A percentile compares a stretch with the other conserved stretches of the same genome.
These are phyloP conservation scores for Cyclostephanos tholiformis DNA, from an alignment of 108 stramenopile genomes.

Conservation along the genomic window DNA sequence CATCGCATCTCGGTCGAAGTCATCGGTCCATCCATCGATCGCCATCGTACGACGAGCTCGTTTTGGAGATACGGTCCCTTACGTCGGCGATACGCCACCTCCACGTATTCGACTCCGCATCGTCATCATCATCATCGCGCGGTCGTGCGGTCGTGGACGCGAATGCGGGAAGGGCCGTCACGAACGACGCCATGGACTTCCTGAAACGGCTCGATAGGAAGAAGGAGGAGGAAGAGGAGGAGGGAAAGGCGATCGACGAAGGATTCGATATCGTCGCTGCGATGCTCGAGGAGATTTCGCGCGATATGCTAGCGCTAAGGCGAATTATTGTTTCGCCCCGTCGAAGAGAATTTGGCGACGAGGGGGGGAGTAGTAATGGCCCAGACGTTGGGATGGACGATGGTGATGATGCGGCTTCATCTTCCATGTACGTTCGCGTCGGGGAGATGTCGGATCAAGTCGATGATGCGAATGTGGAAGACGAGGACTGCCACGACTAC, in stretches of 20 bases:
- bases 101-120: background rate
- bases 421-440: background rate
- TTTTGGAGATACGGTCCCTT: slow-evolving; percentile 40
- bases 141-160: slow-evolving; percentile 1
- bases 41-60: slow-evolving; percentile 35
- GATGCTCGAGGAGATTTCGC: slow-evolving; percentile 31
- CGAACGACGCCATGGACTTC: slow-evolving; percentile 52
- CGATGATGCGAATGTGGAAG: slow-evolving; percentile 1
- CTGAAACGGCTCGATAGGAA: slow-evolving; percentile 21
- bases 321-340: slow-evolving; percentile 2
- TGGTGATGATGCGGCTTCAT: slow-evolving; percentile 5
- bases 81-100: slow-evolving; percentile 34
- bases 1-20: background rate
- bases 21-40: too few relatives aligned
- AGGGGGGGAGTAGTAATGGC: background rate
- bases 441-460: background rate
- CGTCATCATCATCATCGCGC: too few relatives aligned
- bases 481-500: slow-evolving; percentile 22
- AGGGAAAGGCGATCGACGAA: background rate
- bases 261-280: slow-evolving; percentile 2
- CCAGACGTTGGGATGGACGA: background rate
- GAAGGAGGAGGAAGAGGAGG: slow-evolving; percentile 11
- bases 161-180: slow-evolving; percentile 31
- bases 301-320: slow-evolving; percentile 26
- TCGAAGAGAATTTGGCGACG: too few relatives aligned